Base-by-base conservation (phyloP, 2,329 filamentous ascomycete species). In the Penicillium fuscoglaucum region DNA sequence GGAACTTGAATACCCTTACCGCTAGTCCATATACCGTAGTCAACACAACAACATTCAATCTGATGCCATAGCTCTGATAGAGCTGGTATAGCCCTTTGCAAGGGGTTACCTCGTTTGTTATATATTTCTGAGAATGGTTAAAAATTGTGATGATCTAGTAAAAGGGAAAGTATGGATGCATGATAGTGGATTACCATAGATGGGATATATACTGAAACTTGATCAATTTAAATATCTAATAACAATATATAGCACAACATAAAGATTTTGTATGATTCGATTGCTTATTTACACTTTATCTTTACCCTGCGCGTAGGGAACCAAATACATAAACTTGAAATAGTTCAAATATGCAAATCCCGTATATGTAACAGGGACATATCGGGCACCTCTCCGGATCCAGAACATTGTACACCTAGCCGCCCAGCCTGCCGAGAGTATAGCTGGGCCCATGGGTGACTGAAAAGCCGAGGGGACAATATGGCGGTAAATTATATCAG, bases 351-450 rank as follows among this genome's bases (percentile, higher is more conserved):
- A 64, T 4, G 62, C 55, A 26, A 62, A 24, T 7, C 60, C 62
- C 2, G 63, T 60, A 13, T 61, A 58, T 4, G 60, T 63, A n/a
- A 63, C 60, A 9, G 63, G 62, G 28, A 66, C 56, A 59, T 63
- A 66, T 6, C 48, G 41, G 1, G 62, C 63, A 12, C 63, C 63
- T 8, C 63, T 56, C 13, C 57, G 62, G 37, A 66, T 61, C 63
- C 63, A 66, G 57, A 60, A 66, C 57, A 66, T 61, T 17, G 54
- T 35, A 2, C 55, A 47, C n/a, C 45, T 26, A 10, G 57, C 62
- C 4, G 55, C 55, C 63, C 58, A 64, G 1, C 58, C 52, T n/a
- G 58, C 44, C 7, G 63, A 61, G 12, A 54, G 37, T 43, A 60
- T 33, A 1, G 53, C 53, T 13, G 31, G 49, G 1, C 57, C 61